A percentile compares a stretch with the other conserved stretches of the same genome.
These are phyloP conservation scores for Macrophomina pseudophaseolina DNA, from an alignment of 2,329 filamentous ascomycete species.

Conservation along the genomic window DNA sequence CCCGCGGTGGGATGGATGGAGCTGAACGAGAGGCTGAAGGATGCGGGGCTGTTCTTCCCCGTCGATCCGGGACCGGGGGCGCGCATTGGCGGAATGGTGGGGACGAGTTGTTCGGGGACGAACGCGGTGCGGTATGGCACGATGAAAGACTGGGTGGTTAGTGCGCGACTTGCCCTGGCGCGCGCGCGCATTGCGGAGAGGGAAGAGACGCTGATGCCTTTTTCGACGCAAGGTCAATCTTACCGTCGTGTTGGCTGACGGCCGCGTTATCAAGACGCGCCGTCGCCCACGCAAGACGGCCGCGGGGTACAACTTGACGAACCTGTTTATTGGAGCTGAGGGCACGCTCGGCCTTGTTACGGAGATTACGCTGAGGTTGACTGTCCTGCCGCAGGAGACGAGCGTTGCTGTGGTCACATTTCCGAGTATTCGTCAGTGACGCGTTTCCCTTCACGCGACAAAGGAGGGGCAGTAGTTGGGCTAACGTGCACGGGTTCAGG, in stretches of 20 bases:
- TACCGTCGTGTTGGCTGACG: constrained; percentile 80
- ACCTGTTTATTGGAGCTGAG: constrained; percentile 80
- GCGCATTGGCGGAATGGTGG: constrained; percentile 82
- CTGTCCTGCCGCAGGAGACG: constrained; percentile 75
- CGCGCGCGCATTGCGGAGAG: no score
- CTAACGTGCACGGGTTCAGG: no score
- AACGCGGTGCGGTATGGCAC: constrained; percentile 83
- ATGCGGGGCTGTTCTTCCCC: constrained; percentile 84
- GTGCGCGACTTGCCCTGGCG: no score
- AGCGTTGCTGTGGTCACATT: constrained; percentile 83
- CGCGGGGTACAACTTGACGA: constrained; percentile 82
- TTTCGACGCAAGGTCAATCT: constrained; percentile 60
- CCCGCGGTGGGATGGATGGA: constrained; percentile 92
- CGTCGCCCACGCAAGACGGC: constrained; percentile 75
- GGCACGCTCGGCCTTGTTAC: constrained; percentile 82
- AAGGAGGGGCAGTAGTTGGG: no score
- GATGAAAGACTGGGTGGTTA: constrained; percentile 82
- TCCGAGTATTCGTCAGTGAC: constrained; percentile 65
- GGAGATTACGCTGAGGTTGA: constrained; percentile 79
- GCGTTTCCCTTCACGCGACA: no score
- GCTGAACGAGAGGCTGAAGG: constrained; percentile 75
- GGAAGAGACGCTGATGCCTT: no score
- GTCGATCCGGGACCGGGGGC: constrained; percentile 80
- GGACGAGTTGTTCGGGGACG: constrained; percentile 74
- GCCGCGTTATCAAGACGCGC: constrained; percentile 78